Conservation (phyloP, 352 stramenopile species). For the Phytophthora fragariaefolia region DNA sequence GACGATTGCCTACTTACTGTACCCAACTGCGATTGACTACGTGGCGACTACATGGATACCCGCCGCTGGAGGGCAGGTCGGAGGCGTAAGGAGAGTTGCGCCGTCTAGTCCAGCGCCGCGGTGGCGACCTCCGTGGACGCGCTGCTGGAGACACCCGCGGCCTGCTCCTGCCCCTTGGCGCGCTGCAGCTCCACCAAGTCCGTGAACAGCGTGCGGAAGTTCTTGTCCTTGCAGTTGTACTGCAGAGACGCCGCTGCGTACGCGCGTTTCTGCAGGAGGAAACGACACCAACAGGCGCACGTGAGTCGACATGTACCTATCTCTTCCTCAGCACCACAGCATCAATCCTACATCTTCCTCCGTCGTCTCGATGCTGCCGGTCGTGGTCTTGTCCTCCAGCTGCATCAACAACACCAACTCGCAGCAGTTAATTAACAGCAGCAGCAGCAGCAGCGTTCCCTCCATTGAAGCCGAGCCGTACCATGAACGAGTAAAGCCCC, state of each 20-base stretch:
- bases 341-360: constrained; percentile 51
- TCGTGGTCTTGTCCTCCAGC: constrained; percentile 84
- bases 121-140: constrained; percentile 3
- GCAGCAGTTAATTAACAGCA: too few relatives aligned
- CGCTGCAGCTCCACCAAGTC: constrained; percentile 75
- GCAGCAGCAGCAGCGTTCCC: background rate
- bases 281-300: too few relatives aligned
- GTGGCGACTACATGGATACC: constrained; percentile 22
- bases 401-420: constrained; percentile 17
- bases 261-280: constrained; percentile 67
- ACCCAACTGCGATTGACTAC: background rate
- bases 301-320: background rate
- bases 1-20: too few relatives aligned
- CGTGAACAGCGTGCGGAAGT: constrained; percentile 86
- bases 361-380: constrained; percentile 83
- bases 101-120: constrained; percentile 19
- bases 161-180: constrained; percentile 11
- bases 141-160: background rate
- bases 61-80: background rate
- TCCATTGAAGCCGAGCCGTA: too few relatives aligned
- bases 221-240: constrained; percentile 84
- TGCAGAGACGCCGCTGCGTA: constrained; percentile 74
- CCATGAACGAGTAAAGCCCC: constrained; percentile 96
- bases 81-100: background rate
- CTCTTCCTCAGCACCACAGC: background rate